Conservation (phyloP, 345 rosid genomes). For the Murraya paniculata region DNA sequence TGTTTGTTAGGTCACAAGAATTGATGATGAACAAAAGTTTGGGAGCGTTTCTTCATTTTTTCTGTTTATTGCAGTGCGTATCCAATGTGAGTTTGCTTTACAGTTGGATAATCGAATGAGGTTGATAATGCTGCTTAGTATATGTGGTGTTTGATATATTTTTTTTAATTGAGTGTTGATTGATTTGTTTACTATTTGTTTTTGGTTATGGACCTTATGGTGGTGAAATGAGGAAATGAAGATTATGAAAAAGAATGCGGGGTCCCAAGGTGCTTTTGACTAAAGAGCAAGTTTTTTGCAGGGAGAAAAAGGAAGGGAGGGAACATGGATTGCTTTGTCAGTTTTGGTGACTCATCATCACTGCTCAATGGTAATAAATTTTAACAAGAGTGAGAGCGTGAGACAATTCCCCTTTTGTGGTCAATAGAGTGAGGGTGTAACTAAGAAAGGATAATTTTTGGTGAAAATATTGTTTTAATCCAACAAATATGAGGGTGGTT, state of each 20-base stretch:
- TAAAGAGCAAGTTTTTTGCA: constrained; percentile 19
- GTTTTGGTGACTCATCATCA: neutral
- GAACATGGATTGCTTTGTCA: neutral
- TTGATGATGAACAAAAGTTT: constrained; percentile 12
- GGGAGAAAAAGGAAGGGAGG: neutral
- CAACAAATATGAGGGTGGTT: neutral
- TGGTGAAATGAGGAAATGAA: constrained; percentile 2
- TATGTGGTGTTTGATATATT: neutral
- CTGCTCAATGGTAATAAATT: neutral
- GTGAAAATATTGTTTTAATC: neutral
- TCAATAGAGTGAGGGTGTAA: no score
- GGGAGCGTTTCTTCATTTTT: neutral
- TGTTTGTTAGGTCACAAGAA: constrained; percentile 13
- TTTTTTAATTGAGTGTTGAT: neutral
- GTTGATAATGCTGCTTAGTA: constrained; percentile 26
- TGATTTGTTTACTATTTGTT: neutral
- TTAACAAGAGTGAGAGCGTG: neutral
- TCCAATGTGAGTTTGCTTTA: constrained; percentile 48
- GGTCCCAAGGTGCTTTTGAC: constrained; percentile 54
- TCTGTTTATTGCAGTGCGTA: constrained; percentile 17
- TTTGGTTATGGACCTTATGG: neutral
- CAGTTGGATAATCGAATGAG: constrained; percentile 37
- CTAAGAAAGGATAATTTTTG: neutral
- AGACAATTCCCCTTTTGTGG: neutral
- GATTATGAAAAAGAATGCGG: constrained; percentile 21